Base-by-base conservation (phyloP, 2,329 filamentous ascomycete genomes). In the Plenodomus biglobosus region DNA sequence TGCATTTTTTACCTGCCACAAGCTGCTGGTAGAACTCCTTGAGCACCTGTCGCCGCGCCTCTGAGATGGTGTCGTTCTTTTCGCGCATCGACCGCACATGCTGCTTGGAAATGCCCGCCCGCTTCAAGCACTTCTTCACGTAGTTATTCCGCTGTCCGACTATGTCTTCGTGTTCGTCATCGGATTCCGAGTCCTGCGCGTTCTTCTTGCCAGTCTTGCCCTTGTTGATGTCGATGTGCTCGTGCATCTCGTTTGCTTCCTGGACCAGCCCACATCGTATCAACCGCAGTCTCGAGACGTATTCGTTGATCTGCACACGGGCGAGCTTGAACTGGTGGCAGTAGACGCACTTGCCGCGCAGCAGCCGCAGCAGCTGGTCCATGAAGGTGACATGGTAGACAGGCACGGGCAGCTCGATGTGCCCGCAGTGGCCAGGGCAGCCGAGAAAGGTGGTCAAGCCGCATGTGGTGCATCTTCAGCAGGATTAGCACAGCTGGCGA, bases 371-470 rank as follows among this genome's bases (percentile, higher is more conserved):
- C 43, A 92, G 82, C 71, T 96, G 92, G 68, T 96, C 92, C 79
- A 99, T 87, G 67, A 96, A 97, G 1, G 91, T 88, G n/a, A 92
- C 90, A 72, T 99, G 92, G 71, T 97, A 99, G 43, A 96, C 89
- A 39, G 89, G 90, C 11, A 92, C 87, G 13, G 94, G 92, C 11
- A 99, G 85, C 63, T 96, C 90, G 70, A 99, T 95, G 69, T 99
- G 94, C 44, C 94, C 95, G 50, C 88, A 83, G 76, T 99, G 95
- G 48, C 95, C 95, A 6, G 92, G 90, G 70, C 95, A 99, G 62
- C 83, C 69, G 18, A 56, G 83, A 66, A 85, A 82, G 53, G 85
- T 86, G 65, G 86, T 88, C 58, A 95, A 81, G 60, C 92, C 90
- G 76, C 94, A 99, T 71, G 94, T 99, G 62, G 90, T 82, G 76